Conservation (phyloP, 202 grass and related monocot species). For the Setaria viridis region DNA sequence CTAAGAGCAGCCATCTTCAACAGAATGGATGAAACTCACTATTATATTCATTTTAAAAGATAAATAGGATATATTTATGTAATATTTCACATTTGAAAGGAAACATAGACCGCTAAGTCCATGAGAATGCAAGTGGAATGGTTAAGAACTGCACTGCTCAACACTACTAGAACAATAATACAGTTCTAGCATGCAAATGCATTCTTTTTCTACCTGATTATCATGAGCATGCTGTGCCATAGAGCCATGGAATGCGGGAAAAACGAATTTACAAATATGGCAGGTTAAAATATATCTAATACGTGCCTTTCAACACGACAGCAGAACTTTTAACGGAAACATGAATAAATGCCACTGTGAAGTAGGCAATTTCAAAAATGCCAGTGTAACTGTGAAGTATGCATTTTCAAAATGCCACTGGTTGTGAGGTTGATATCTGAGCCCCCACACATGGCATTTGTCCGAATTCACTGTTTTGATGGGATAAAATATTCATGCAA, state of each 20-base stretch:
- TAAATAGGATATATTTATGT: neutral
- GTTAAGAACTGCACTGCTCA: neutral
- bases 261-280: slow-evolving; percentile 7
- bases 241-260: neutral
- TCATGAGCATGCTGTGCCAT: neutral
- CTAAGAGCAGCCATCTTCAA: neutral
- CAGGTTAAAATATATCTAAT: neutral
- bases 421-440: neutral
- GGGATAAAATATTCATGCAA: neutral
- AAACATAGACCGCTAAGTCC: neutral
- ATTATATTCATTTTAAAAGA: slow-evolving; percentile 10
- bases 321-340: neutral
- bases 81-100: neutral
- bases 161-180: neutral
- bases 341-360: neutral
- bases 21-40: neutral
- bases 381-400: neutral
- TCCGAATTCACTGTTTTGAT: neutral
- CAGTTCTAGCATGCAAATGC: neutral
- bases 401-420: neutral
- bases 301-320: neutral
- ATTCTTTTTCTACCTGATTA: neutral
- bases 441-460: neutral
- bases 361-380: neutral
- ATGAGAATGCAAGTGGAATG: slow-evolving; percentile 17